These are phyloP conservation scores for Cercophora sp. DNA, from an alignment of 495 filamentous ascomycete species.

Conservation along the genomic window DNA sequence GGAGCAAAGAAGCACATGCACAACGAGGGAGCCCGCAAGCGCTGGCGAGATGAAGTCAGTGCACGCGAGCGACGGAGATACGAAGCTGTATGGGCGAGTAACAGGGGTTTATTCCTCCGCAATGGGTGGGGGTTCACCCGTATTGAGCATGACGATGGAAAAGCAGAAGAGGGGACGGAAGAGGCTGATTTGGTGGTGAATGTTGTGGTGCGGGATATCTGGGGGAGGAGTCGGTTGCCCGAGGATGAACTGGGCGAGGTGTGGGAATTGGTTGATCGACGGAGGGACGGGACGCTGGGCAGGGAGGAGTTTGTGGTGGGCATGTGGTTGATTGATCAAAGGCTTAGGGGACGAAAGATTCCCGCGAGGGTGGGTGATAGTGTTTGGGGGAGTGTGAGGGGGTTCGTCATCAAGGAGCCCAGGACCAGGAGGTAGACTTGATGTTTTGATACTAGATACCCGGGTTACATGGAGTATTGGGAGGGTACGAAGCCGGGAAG, in stretches of 20 bases:
- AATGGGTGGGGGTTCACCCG: constrained; percentile 12
- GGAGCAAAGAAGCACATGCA: constrained; percentile 67
- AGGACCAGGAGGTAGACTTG: background rate
- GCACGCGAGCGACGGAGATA: constrained; percentile 82
- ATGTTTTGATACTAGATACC: background rate
- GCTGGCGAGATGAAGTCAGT: constrained; percentile 78
- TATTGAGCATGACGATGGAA: background rate
- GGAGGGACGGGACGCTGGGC: constrained; percentile 55
- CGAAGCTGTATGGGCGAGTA: constrained; percentile 95
- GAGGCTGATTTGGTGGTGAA: constrained; percentile 62
- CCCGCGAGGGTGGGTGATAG: constrained; percentile 72
- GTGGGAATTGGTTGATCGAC: constrained; percentile 78
- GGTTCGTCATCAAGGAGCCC: constrained; percentile 29
- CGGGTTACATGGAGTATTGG: background rate
- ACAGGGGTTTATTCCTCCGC: constrained; percentile 58
- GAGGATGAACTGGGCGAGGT: constrained; percentile 67
- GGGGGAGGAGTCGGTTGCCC: constrained; percentile 71
- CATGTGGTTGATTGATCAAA: constrained; percentile 91
- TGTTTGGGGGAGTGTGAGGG: constrained; percentile 81
- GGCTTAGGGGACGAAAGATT: constrained; percentile 81
- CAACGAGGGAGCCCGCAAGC: constrained; percentile 77
- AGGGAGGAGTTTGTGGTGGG: constrained; percentile 91
- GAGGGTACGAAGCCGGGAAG: too few species aligned
- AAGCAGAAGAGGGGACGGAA: constrained; percentile 8
- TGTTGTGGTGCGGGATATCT: constrained; percentile 80